Evolutionary conservation across 2,329 filamentous ascomycete species (phyloP).

Genomic region (Paraphaeosphaeria minitans): DNA sequence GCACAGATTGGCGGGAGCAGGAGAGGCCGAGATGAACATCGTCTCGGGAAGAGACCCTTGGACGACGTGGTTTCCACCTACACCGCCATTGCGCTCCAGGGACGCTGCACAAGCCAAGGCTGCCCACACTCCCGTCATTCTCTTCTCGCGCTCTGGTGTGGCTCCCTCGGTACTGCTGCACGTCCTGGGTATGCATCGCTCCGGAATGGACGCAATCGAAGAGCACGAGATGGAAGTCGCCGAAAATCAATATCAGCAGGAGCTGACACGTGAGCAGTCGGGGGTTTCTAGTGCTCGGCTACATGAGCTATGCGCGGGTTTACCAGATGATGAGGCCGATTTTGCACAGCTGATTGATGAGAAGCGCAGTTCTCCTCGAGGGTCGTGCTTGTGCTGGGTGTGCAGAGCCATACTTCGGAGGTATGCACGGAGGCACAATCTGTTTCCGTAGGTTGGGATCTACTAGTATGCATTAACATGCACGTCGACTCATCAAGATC

Average conservation of each 20-base stretch:
- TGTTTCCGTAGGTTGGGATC: not conserved
- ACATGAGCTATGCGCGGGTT: not conserved
- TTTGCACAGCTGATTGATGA: not conserved
- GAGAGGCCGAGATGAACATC: not conserved
- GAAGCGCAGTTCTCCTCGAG: too few species aligned
- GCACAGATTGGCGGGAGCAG: not conserved
- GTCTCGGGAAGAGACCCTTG: not conserved
- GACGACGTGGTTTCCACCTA: constrained; percentile 1
- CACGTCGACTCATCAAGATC: not conserved
- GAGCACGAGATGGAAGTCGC: not conserved
- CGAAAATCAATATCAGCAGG: too few species aligned
- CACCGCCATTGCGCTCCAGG: not conserved
- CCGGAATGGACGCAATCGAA: not conserved
- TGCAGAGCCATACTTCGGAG: not conserved
- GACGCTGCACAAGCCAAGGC: too few species aligned
- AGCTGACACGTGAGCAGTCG: not conserved
- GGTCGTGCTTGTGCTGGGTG: not conserved
- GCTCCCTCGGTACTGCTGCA: not conserved
- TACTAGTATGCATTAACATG: not conserved
- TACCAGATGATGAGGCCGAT: not conserved
- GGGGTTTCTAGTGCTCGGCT: not conserved
- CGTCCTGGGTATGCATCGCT: too few species aligned
- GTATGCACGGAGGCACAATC: not conserved
- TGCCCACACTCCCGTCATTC: not conserved
- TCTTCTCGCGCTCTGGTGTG: not conserved